Base-by-base conservation (phyloP, 2,329 filamentous ascomycete species). In the Knoxdaviesia capensis region DNA sequence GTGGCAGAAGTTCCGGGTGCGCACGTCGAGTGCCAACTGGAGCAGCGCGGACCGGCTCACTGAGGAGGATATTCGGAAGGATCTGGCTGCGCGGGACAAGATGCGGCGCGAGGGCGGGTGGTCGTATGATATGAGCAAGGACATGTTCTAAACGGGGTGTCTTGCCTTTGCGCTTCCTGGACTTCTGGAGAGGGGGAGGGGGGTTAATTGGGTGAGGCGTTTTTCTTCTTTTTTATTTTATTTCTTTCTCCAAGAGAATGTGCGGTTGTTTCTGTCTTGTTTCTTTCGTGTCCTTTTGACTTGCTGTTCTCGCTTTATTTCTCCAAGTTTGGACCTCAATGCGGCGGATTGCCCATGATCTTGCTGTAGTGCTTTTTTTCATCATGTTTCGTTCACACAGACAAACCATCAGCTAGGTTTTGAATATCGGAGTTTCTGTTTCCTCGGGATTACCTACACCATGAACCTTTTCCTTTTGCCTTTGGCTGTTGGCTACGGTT, bases 11-110 rank as follows among this genome's bases (percentile, higher is more conserved):
- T 96, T 94, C 68, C 75, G 92, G 11, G 78, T 83, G 41, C 73
- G 90, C 43, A 94, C 88, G 5, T 93, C 84, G 51, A 94, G 85
- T 59, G 92, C 92, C 34, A 92, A 94, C 61, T 98, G 90, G 90
- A 79, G 73, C 53, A 72, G 83, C 43, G 67, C 79, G 3, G 92
- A 98, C 51, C 62, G 68, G 42, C 66, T 98, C 50, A 94, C 87
- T 0, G 80, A 87, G 49, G 87, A 92, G 45, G 87, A 94, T 54
- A 83, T 92, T 52, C 65, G 73, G 42, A 80, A 74, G 54, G 87
- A 94, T 60, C 62, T 81, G 51, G 78, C 81, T 46, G 81, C 80
- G 44, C 70, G 87, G 47, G 82, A 92, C 58, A 74, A 77, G 54
- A 68, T 94, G 55, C 72, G 81, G 41, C 68, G 79, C 47, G 83